Evolutionary conservation across 169 alveolate species (phyloP), one percentile per base, ranked within the genome.

Genomic region (Plasmodium gallinaceum): DNA sequence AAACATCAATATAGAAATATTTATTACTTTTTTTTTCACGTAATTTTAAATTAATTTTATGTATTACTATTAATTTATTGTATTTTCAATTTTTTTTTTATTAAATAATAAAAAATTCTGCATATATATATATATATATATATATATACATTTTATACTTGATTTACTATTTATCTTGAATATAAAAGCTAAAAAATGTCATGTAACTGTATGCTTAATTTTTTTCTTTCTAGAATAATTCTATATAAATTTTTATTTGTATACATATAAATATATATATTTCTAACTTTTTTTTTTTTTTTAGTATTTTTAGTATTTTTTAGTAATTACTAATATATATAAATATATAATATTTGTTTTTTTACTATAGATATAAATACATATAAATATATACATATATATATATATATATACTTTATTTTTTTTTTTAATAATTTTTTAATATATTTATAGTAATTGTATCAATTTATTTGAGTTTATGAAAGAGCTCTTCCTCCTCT

Each of bases 401-500:
- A 60, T 24, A 60, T 60, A 18, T 57, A 57, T 57, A 57, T 60
- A 20, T 60, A 5, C 12, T 54, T 51, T 51, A 2, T 32, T 32
- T 32, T 32, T 32, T 32, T 32, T 32, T 10, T 32, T 32, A 4
- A 32, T 32, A 4, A 2, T 32, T 32, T 32, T 32, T 32, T 2
- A 32, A 32, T 32, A 32, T 32, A 32, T 32, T 2, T 4, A 32
- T 4, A 32, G 4, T 32, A 2, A 32, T 54, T 54, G 2, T 54
- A 10, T 52, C 8, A 16, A n/a, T 54, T 16, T 54, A n/a, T 54
- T 16, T 54, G 8, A 54, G 12, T 45, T 80, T 80, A 80, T 20
- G 83, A 80, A 26, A 80, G 20, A 22, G 71, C 73, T 61, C 80
- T 80, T 14, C 90, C 61, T 6, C 90, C 90, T 65, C 89, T 78